Evolutionary conservation across 192 early-diverging fungal genomes (phyloP).

Genomic region (Spizellomyces punctatus): DNA sequence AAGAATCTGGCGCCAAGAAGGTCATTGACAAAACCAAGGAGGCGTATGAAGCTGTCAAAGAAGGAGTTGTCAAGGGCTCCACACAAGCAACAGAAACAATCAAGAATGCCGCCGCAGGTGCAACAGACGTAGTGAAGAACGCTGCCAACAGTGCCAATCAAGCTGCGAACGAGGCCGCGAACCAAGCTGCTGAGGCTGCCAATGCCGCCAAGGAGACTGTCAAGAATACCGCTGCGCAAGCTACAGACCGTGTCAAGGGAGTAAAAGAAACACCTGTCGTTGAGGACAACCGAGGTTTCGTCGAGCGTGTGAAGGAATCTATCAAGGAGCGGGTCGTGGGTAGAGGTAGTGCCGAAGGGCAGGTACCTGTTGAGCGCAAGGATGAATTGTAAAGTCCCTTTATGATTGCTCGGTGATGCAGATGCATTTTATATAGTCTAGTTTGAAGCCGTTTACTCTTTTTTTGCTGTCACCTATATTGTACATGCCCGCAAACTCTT

Average conservation of each 20-base stretch:
- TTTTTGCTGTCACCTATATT: no score
- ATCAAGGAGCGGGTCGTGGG: slow-evolving; percentile 19
- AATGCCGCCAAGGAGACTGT: slow-evolving; percentile 6
- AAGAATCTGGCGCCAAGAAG: slow-evolving; percentile 13
- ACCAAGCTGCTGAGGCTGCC: slow-evolving; percentile 8
- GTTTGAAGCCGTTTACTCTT: no score
- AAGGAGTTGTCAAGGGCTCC: neutral
- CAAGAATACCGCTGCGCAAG: slow-evolving; percentile 6
- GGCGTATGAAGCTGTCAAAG: neutral
- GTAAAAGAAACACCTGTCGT: slow-evolving; percentile 9
- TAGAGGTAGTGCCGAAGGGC: slow-evolving; percentile 14
- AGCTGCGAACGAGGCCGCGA: slow-evolving; percentile 4
- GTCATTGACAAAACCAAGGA: slow-evolving; percentile 22
- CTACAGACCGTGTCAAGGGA: neutral
- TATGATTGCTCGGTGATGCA: no score
- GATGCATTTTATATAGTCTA: no score
- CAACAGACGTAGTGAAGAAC: neutral
- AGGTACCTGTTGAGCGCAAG: slow-evolving; percentile 24
- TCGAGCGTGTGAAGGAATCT: slow-evolving; percentile 20
- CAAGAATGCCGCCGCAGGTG: neutral
- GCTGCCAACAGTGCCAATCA: neutral
- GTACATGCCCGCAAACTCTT: no score
- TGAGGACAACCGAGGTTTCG: slow-evolving; percentile 9
- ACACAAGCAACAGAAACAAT: neutral
- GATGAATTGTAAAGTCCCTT: slow-evolving; percentile 22